A percentile compares a stretch with the other conserved stretches of the same genome.
These are phyloP conservation scores for Colletotrichum coccodes DNA, from an alignment of 2,329 filamentous ascomycete species.

Conservation along the genomic window DNA sequence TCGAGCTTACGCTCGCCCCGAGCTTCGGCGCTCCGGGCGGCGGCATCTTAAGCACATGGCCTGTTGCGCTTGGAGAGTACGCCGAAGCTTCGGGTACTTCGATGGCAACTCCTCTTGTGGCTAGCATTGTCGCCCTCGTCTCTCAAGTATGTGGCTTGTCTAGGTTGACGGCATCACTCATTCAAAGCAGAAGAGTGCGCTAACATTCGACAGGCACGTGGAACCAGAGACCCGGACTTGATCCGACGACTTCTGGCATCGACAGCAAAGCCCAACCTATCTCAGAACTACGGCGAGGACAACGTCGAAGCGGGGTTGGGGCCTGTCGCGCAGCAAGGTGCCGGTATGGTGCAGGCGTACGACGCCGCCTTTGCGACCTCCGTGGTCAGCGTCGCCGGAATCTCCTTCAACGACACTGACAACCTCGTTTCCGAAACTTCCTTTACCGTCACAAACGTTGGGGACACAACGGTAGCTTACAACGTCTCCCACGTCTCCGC, in stretches of 20 bases:
- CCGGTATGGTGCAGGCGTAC: slow-evolving; percentile 67
- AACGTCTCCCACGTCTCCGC: slow-evolving; percentile 60
- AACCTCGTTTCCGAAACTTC: slow-evolving; percentile 58
- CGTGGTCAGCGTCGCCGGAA: slow-evolving; percentile 61
- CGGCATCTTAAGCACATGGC: slow-evolving; percentile 68
- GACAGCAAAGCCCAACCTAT: slow-evolving; percentile 57
- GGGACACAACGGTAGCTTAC: slow-evolving; percentile 59
- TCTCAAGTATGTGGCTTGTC: slow-evolving; percentile 49
- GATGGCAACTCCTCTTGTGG: slow-evolving; percentile 68
- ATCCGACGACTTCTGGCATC: slow-evolving; percentile 61
- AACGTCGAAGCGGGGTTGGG: slow-evolving; percentile 40
- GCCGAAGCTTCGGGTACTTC: slow-evolving; percentile 67
- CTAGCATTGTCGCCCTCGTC: slow-evolving; percentile 65
- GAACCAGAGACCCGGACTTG: slow-evolving; percentile 57
- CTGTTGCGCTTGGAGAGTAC: slow-evolving; percentile 56
- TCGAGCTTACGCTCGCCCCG: slow-evolving; percentile 66
- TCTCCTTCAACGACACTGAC: slow-evolving; percentile 73
- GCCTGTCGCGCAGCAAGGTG: slow-evolving; percentile 69
- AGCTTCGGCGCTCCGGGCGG: slow-evolving; percentile 65
- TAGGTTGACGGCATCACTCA: neutral
- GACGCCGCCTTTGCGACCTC: slow-evolving; percentile 66
- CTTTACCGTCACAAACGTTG: slow-evolving; percentile 67
- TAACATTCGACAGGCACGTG: slow-evolving; percentile 41
- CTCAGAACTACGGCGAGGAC: neutral
- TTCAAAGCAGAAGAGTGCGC: rapidly evolving